Evolutionary conservation across 1,139 yeast genomes (phyloP).

Genomic region (Sugiyamaella sp.): DNA sequence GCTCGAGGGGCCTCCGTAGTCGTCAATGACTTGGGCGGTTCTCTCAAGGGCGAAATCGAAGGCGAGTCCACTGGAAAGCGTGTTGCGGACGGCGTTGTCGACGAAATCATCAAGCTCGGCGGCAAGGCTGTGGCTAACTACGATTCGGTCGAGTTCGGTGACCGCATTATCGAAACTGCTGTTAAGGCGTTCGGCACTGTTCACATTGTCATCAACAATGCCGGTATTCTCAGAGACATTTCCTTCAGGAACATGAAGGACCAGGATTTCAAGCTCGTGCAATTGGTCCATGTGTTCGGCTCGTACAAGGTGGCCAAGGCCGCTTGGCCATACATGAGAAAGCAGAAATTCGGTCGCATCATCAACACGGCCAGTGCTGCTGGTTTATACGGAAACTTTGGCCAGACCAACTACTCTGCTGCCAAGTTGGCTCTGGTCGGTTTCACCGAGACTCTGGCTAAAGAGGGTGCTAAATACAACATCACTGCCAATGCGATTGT

Average conservation of each 20-base stretch:
- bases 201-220: slow-evolving; percentile 88
- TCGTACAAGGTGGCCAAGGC: slow-evolving; percentile 84
- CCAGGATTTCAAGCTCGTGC: slow-evolving; percentile 74
- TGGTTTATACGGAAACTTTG: slow-evolving; percentile 94
- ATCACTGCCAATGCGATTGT: slow-evolving; percentile 87
- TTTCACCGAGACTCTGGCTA: slow-evolving; percentile 90
- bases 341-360: slow-evolving; percentile 86
- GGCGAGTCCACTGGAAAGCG: slow-evolving; percentile 21
- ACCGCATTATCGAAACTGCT: slow-evolving; percentile 83
- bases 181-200: slow-evolving; percentile 85
- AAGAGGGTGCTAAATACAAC: slow-evolving; percentile 87
- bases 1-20: slow-evolving; percentile 93
- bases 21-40: slow-evolving; percentile 87
- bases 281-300: slow-evolving; percentile 88
- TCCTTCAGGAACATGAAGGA: slow-evolving; percentile 78
- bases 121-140: slow-evolving; percentile 93
- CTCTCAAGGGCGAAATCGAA: slow-evolving; percentile 60
- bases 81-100: slow-evolving; percentile 89
- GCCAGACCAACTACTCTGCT: slow-evolving; percentile 94
- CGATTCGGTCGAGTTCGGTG: slow-evolving; percentile 88
- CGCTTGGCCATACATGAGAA: slow-evolving; percentile 89
- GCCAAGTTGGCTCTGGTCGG: slow-evolving; percentile 92
- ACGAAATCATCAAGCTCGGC: slow-evolving; percentile 74
- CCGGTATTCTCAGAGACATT: slow-evolving; percentile 80
- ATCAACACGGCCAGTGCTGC: slow-evolving; percentile 96